A percentile compares a stretch with the other conserved stretches of the same genome.
Evolutionary conservation across 106 monocot genomes (phyloP).

Genomic region (Allium sativum): DNA sequence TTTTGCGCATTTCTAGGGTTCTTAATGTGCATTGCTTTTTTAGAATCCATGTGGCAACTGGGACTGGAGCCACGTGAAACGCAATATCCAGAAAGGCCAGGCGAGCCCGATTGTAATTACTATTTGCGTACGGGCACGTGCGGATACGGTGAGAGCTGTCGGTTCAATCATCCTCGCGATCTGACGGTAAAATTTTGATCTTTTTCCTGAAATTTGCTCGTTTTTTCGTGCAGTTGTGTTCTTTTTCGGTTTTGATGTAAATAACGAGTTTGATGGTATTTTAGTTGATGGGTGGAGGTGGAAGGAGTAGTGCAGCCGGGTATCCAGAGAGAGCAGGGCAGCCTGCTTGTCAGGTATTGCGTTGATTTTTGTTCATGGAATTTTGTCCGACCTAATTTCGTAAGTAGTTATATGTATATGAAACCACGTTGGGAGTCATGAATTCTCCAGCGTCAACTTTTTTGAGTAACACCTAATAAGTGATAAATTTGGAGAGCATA

Average conservation of each 20-base stretch:
- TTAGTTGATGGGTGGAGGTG: slow-evolving; percentile 11
- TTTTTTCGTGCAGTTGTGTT: background rate
- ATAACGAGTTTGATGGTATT: background rate
- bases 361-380: background rate
- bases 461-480: too few species aligned
- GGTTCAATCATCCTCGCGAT: slow-evolving; percentile 84
- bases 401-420: too few species aligned
- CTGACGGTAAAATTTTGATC: slow-evolving; percentile 7
- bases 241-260: slow-evolving; percentile 2
- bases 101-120: slow-evolving; percentile 65
- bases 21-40: slow-evolving; percentile 10
- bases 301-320: slow-evolving; percentile 27
- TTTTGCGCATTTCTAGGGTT: background rate
- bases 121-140: slow-evolving; percentile 81
- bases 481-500: too few species aligned
- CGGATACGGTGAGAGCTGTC: slow-evolving; percentile 72
- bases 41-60: slow-evolving; percentile 65
- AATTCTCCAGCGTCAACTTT: too few species aligned
- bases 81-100: slow-evolving; percentile 70
- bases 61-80: slow-evolving; percentile 23
- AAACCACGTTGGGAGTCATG: too few species aligned
- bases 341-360: slow-evolving; percentile 47
- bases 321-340: slow-evolving; percentile 46
- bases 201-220: background rate
- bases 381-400: too few species aligned